Conservation (phyloP, 2,329 filamentous ascomycete species). For the Atkinsonella hypoxylon region DNA sequence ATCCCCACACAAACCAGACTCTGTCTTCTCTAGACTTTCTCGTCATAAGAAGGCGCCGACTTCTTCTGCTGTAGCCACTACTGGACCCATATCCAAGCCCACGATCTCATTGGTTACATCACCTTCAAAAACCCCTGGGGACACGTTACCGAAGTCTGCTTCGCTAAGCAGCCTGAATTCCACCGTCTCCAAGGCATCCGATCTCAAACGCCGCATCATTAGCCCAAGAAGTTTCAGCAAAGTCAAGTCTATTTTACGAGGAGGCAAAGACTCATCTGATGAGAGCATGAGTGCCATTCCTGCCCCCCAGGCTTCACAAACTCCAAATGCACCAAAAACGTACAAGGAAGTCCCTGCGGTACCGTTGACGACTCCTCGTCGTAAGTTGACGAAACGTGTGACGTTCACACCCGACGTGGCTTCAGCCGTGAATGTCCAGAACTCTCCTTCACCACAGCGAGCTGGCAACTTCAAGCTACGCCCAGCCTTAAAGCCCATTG, state of each 20-base stretch:
- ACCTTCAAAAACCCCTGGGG: conserved; percentile 33
- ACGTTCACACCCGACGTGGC: conserved; percentile 67
- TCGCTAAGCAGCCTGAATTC: conserved; percentile 18
- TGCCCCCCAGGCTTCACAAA: conserved; percentile 32
- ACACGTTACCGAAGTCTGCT: conserved; percentile 35
- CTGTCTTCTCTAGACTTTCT: conserved; percentile 46
- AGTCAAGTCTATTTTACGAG: conserved; percentile 46
- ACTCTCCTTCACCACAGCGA: conserved; percentile 46
- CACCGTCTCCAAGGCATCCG: conserved; percentile 18
- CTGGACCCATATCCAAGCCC: conserved; percentile 14
- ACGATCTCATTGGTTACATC: conserved; percentile 25
- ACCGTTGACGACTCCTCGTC: conserved; percentile 53
- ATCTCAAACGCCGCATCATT: conserved; percentile 25
- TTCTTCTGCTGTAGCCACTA: conserved; percentile 44
- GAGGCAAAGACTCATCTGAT: conserved; percentile 22
- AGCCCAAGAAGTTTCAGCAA: conserved; percentile 41
- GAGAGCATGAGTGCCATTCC: conserved; percentile 37
- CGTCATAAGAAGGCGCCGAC: conserved; percentile 60
- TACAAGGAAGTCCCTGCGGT: conserved; percentile 41
- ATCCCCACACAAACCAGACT: conserved; percentile 27
- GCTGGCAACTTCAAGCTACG: conserved; percentile 32
- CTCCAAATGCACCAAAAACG: conserved; percentile 30
- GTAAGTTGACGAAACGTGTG: conserved; percentile 59
- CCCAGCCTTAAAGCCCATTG: conserved; percentile 15
- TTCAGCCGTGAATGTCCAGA: conserved; percentile 28